Conservation (phyloP, 805 yeast genomes). For the Wickerhamomyces chaumierensis region DNA sequence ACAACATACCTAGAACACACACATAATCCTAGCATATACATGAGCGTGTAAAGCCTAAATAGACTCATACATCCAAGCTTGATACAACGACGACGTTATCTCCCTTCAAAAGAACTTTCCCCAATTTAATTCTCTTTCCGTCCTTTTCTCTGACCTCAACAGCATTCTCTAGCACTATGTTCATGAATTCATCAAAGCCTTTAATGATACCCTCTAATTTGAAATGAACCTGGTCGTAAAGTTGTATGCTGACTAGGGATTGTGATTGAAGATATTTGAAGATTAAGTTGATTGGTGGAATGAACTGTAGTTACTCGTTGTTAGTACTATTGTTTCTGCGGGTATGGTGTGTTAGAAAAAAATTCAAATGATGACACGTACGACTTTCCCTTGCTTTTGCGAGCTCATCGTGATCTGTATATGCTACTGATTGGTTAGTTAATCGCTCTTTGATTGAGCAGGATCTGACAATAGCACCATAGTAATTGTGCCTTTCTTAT, state of each 20-base stretch:
- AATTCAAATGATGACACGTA: constrained; percentile 13
- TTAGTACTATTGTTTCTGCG: background rate
- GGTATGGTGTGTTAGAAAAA: background rate
- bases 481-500: no score
- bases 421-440: no score
- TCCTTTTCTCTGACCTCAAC: constrained; percentile 46
- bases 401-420: constrained; percentile 21
- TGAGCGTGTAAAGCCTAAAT: no score
- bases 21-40: no score
- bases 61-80: constrained; percentile 11
- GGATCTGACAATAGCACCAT: no score
- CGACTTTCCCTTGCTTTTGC: constrained; percentile 34
- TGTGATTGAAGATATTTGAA: constrained; percentile 82
- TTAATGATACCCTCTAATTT: constrained; percentile 74
- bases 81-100: constrained; percentile 80
- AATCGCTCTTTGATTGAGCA: no score
- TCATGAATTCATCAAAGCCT: constrained; percentile 98
- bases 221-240: constrained; percentile 71
- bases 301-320: constrained; percentile 25
- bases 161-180: constrained; percentile 53
- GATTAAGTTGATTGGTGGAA: constrained; percentile 88
- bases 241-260: constrained; percentile 72
- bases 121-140: constrained; percentile 41
- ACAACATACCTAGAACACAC: no score
- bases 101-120: constrained; percentile 78